Base-by-base conservation (phyloP, 1,284 basidiomycete genomes). In the Fomitopsis betulina region DNA sequence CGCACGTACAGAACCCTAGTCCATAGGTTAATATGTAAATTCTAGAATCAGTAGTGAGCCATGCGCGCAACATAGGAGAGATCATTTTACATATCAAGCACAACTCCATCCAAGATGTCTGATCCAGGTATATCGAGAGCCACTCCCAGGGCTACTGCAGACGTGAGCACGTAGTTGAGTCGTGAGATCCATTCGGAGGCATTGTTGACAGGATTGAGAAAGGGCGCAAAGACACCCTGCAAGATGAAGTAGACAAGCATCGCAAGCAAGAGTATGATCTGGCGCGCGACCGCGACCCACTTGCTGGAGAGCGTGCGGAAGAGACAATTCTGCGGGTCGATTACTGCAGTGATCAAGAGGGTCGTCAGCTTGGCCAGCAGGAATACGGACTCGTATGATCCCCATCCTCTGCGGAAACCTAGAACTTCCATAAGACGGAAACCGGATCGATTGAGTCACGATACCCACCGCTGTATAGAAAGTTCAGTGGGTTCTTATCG, bases 141-240 rank as follows among this genome's bases (percentile, higher is more conserved):
- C 55, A 87, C 79, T 33, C 78, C 75, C 39, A 91, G 77, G 25
- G 87, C 85, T 55, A 88, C 78, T 32, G 77, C 71, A 39, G 87
- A 79, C 9, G 87, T 90, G 25, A 79, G 65, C 39, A 91, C 78
- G 68, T 90, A 92, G 69, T 87, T 89, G 45, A 86, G 71, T 57
- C 88, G 73, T 53, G 86, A 89, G 9, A 80, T 79, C 84, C 87
- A 87, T 78, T 92, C 89, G 67, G 84, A 87, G 2, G 88, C 86
- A 68, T 93, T 93, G 71, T 83, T 83, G 58, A 89, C 81, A 32
- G 86, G 85, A 67, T 92, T 84, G 60, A 86, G 69, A 68, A 91
- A 92, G 0, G 89, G 89, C 2, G 79, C 78, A 55, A 83, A 75
- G 47, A 81, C 63, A 62, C 86, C 84, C 65, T 91, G 88, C 5